Evolutionary conservation across 192 early-diverging fungal species (phyloP).

Genomic region (Coemansia sp.): DNA sequence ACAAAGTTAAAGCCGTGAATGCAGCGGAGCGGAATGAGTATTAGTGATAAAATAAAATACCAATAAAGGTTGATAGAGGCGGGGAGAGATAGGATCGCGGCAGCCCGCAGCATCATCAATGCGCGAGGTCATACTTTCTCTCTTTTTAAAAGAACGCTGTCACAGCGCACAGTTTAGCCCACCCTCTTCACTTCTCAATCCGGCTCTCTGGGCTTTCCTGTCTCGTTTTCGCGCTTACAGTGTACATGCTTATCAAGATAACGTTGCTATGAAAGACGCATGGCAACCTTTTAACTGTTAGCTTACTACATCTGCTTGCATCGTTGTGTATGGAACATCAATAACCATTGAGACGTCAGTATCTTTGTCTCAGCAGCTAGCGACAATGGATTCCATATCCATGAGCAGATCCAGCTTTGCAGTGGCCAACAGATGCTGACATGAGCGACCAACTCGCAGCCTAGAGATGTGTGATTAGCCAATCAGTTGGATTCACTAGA

Average conservation of each 20-base stretch:
- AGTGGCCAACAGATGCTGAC: not conserved
- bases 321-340: not conserved
- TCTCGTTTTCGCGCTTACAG: not conserved
- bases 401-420: not conserved
- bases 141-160: not conserved
- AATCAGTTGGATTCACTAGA: not conserved
- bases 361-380: not conserved
- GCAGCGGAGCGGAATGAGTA: not conserved
- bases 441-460: not conserved
- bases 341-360: not conserved
- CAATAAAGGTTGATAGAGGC: not conserved
- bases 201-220: not conserved
- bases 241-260: not conserved
- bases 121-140: not conserved
- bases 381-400: not conserved
- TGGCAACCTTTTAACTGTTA: not conserved
- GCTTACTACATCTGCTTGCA: no score
- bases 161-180: not conserved
- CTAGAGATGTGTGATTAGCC: not conserved
- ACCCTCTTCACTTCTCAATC: not conserved
- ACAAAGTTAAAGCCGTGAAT: not conserved
- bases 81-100: not conserved
- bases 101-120: not conserved
- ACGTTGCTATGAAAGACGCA: not conserved
- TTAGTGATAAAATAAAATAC: not conserved